Evolutionary conservation across 1,284 basidiomycete genomes (phyloP), one percentile per base, ranked within the genome.

Genomic region (Serendipita sp.): DNA sequence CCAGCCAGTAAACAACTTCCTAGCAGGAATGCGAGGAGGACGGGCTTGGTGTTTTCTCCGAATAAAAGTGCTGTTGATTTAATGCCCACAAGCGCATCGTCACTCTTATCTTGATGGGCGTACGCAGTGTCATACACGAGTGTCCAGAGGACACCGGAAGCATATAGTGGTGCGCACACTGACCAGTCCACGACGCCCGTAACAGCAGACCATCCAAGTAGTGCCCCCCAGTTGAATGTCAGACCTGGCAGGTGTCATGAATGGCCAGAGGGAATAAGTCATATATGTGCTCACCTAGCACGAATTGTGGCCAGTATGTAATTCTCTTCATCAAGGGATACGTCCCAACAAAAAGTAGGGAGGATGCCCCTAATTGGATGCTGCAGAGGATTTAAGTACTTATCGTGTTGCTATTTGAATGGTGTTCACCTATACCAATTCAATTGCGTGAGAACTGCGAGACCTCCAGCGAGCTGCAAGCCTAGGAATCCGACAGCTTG

Each of bases 291-390:
- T 66, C 67, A 91, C 93, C 93, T 22, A 97, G 83, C 29, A 94
- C 87, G 47, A 91, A 83, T 72, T 99, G 96, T 1, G 96, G 96
- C 89, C 94, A 98, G 72, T 98, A 80, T 0, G 96, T 99, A 62
- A 97, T 77, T 4, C 96, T 84, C 75, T 99, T 99, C 96, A 99
- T 99, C 68, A 96, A 79, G 0, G 96, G 96, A 73, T 99, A 99
- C 58, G 94, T 74, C 2, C 83, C 82, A 34, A 99, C 94, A 15
- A 98, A 73, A 1, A 87, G 86, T 17, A 99, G 77, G 0, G 93
- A 96, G 0, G 91, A 86, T 4, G 93, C 93, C 17, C 96, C 96
- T 1, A 99, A 80, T 0, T 90, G 69, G 67, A 99, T 96, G 71
- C 93, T 96, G 66, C 2, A 22, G 55, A 12, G 17, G 44, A 35